Base-by-base conservation (phyloP, 352 stramenopile genomes). In the Pythium sukuiense region DNA sequence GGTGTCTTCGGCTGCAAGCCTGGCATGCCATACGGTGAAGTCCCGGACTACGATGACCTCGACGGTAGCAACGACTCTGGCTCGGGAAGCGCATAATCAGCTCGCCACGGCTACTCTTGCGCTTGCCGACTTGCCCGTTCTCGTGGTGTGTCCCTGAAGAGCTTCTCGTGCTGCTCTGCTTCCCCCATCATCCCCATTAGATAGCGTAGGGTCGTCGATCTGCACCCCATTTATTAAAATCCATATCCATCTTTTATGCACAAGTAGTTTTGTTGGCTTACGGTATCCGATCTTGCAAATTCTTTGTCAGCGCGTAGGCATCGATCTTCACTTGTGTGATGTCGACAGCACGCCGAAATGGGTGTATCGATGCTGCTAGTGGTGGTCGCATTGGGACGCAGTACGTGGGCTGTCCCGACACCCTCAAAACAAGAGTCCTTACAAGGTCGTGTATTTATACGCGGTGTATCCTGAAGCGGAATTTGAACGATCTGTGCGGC, bases 1-100 rank as follows among this genome's bases (percentile, higher is more conserved):
- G 65, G 55, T 5, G 59, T 70, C 3, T 80, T 76, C 39, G 73
- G 70, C 49, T 87, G 79, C 49, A 50, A 73, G 11, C 50, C 65
- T 11, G 33, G 53, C 48, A 59, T 70, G 48, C 63, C 56, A 3
- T 70, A 61, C 48, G 57, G 41, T 30, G 37, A 54, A 6, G 35
- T 50, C 16, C 55, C 63, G 48, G 35, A 69, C 48, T 55, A 29
- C n/a, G 43, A 43, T 32, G 33, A 62, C 54, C 27, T 62, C 41
- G 50, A 54, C 29, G 16, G 37, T 24, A 52, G 24, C 59, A 24
- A 50, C 26, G 50, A 59, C 35, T 24, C 26, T 18, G 52, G 52
- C 41, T 53, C 49, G 1, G 59, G 53, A 30, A 59, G 48, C 49
- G 35, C 16, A 24, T 56, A 59, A 24, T 18, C 39, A 46, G 39